These are phyloP conservation scores for Backusella circina DNA, from an alignment of 192 early-diverging fungal species.

Conservation along the genomic window DNA sequence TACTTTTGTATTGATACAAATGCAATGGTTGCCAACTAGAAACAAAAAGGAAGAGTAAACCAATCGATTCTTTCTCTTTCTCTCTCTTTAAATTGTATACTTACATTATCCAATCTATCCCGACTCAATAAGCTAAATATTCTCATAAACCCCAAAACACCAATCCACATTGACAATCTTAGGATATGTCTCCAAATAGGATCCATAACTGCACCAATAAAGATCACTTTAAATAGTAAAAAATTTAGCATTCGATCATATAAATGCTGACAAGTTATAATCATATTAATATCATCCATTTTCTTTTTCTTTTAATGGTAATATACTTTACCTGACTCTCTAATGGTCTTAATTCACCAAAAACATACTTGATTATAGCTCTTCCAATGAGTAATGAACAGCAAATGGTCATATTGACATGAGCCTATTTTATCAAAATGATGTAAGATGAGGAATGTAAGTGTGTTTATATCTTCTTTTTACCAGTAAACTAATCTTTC, in stretches of 20 bases:
- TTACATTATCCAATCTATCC: constrained; percentile 62
- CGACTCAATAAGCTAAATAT: constrained; percentile 59
- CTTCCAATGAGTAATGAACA: constrained; percentile 18
- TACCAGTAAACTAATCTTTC: constrained; percentile 30
- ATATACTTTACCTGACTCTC: constrained; percentile 22
- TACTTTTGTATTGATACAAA: constrained; percentile 43
- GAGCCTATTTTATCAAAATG: constrained; percentile 14
- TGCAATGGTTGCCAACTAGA: constrained; percentile 44
- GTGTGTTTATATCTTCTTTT: neutral
- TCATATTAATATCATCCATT: constrained; percentile 6
- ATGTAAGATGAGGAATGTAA: neutral
- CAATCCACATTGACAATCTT: constrained; percentile 67
- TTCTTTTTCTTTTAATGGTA: neutral
- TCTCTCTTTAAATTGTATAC: neutral
- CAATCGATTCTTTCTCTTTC: no score
- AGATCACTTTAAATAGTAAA: constrained; percentile 82
- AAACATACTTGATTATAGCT: constrained; percentile 17
- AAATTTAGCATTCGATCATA: constrained; percentile 81
- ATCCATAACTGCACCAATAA: constrained; percentile 72
- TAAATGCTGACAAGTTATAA: constrained; percentile 57
- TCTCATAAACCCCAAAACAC: constrained; percentile 51
- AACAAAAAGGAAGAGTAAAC: neutral
- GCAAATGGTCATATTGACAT: constrained; percentile 29
- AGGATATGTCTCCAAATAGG: constrained; percentile 69
- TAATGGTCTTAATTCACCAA: constrained; percentile 15